Evolutionary conservation across 768 basidiomycete species (phyloP).

Genomic region (Suillus occidentalis): DNA sequence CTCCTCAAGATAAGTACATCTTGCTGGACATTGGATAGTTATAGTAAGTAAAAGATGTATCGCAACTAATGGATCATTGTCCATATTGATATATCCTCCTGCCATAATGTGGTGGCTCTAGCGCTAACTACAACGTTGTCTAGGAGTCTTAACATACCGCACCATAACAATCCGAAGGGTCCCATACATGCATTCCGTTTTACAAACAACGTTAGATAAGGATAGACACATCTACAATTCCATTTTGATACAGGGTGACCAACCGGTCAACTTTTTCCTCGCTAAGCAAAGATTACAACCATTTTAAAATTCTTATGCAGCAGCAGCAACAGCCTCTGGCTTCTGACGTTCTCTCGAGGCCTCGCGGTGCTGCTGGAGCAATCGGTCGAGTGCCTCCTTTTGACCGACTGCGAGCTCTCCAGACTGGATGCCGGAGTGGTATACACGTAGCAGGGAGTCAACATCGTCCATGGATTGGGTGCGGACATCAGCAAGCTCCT

Average conservation of each 20-base stretch:
- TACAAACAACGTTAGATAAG: not conserved
- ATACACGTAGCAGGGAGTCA: slow-evolving; percentile 92
- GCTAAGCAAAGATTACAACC: not conserved
- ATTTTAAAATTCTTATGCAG: not conserved
- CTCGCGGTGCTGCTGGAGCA: slow-evolving; percentile 77
- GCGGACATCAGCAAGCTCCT: slow-evolving; percentile 97
- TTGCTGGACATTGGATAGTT: too few species aligned
- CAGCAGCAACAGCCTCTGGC: slow-evolving; percentile 13
- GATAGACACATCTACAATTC: not conserved
- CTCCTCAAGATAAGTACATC: too few species aligned
- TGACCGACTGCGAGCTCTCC: slow-evolving; percentile 95
- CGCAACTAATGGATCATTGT: too few species aligned
- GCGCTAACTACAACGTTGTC: too few species aligned
- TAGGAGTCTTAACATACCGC: too few species aligned
- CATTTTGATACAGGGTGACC: not conserved
- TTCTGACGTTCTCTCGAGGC: slow-evolving; percentile 6
- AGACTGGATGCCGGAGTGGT: slow-evolving; percentile 90
- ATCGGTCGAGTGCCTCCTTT: slow-evolving; percentile 83
- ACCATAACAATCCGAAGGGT: not conserved
- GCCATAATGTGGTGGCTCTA: too few species aligned
- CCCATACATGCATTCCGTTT: not conserved
- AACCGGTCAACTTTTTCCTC: not conserved
- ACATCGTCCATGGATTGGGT: slow-evolving; percentile 99
- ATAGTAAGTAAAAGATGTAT: too few species aligned
- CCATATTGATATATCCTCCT: too few species aligned